A percentile compares a stretch with the other conserved stretches of the same genome.
Evolutionary conservation across 228 moss, liverwort and hornwort species (phyloP).

Genomic region (Sphagnum magellanicum): DNA sequence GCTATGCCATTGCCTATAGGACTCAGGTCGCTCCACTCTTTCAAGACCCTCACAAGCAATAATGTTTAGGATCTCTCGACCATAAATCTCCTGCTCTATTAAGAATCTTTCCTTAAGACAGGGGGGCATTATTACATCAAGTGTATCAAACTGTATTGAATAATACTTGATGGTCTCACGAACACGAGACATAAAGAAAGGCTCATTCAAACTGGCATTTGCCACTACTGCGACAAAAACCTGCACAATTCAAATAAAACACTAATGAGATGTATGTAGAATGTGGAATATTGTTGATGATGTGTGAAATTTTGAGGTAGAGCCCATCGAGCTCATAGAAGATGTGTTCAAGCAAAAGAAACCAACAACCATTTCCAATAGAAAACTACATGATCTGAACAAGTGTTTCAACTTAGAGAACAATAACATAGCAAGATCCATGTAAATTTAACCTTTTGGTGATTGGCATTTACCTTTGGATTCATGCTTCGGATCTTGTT

Average conservation of each 20-base stretch:
- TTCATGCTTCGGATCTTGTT: slow-evolving; percentile 69
- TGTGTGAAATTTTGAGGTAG: too few species aligned
- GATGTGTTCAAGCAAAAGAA: too few species aligned
- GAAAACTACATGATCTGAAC: not conserved
- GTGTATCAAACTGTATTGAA: slow-evolving; percentile 48
- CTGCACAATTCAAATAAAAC: slow-evolving; percentile 11
- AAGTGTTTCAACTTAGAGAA: not conserved
- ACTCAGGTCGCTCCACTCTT: slow-evolving; percentile 79
- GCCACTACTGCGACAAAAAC: slow-evolving; percentile 59
- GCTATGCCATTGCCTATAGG: slow-evolving; percentile 79
- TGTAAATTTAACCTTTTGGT: slow-evolving; percentile 2
- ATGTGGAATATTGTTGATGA: not conserved
- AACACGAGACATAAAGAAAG: slow-evolving; percentile 77
- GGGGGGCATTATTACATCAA: slow-evolving; percentile 51
- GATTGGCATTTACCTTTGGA: slow-evolving; percentile 31
- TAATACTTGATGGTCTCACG: slow-evolving; percentile 66
- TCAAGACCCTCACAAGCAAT: slow-evolving; percentile 81
- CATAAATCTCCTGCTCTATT: slow-evolving; percentile 61
- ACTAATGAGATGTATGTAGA: not conserved
- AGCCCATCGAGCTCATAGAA: too few species aligned
- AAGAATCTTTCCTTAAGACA: slow-evolving; percentile 43
- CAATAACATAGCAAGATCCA: slow-evolving; percentile 14
- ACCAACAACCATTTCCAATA: not conserved
- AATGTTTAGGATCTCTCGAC: slow-evolving; percentile 73
- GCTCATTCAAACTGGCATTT: slow-evolving; percentile 69